phyloP scores from a whole-genome alignment of 495 filamentous ascomycete species.

The Podospora anserina region DNA sequence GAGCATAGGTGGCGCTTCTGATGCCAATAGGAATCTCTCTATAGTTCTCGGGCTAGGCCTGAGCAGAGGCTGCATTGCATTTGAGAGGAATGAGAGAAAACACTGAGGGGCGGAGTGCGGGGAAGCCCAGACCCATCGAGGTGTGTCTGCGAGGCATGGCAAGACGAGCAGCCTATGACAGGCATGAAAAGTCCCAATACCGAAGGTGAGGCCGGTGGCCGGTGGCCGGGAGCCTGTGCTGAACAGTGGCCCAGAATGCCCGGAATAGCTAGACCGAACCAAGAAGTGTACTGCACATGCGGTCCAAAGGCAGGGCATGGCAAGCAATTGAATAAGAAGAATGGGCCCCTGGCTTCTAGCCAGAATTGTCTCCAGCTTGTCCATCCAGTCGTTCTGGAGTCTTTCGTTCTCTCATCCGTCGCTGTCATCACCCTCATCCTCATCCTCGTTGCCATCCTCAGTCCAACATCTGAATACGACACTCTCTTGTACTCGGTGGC shows the following conservation, averaged over 20 bases:
- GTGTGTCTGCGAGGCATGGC: neutral
- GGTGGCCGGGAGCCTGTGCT: neutral
- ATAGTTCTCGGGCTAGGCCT: neutral
- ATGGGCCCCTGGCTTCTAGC: neutral
- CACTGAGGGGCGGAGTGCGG: neutral
- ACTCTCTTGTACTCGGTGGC: neutral
- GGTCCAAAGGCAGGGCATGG: too few species aligned
- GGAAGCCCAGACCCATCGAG: neutral
- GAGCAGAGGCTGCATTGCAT: neutral
- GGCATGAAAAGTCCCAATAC: too few species aligned
- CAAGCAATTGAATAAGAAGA: neutral
- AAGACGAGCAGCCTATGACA: neutral
- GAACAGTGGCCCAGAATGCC: slow-evolving; percentile 6
- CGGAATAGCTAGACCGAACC: slow-evolving; percentile 1
- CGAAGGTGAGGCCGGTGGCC: neutral
- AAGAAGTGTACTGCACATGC: neutral
- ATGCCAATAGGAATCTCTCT: neutral
- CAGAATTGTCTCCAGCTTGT: neutral
- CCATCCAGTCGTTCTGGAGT: neutral
- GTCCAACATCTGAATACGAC: neutral
- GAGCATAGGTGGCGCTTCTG: neutral
- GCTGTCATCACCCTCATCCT: neutral
- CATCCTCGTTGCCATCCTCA: neutral
- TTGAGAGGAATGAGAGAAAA: too few species aligned
- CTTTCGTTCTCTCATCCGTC: neutral